Evolutionary conservation across 192 early-diverging fungal genomes (phyloP).

Genomic region (Entomortierella lignicola): DNA sequence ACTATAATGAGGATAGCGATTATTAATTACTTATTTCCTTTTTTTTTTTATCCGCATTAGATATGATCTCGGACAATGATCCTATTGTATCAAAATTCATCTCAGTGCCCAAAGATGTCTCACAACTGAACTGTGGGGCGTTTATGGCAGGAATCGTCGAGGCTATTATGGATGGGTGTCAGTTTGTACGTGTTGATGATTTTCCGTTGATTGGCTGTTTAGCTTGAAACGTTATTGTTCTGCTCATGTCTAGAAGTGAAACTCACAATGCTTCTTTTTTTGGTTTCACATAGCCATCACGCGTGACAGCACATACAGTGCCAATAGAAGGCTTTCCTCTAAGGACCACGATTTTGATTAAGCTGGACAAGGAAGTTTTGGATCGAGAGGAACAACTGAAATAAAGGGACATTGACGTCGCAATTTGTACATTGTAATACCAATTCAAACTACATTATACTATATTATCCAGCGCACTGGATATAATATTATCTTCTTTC

Average conservation of each 20-base stretch:
- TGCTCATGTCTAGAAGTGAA: background rate
- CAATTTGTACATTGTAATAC: background rate
- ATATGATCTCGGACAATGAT: slow-evolving; percentile 99
- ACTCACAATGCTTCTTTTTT: background rate
- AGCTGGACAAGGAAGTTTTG: slow-evolving; percentile 88
- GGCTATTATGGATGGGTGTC: slow-evolving; percentile 89
- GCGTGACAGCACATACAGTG: slow-evolving; percentile 94
- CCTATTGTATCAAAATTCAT: slow-evolving; percentile 91
- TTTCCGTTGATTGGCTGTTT: background rate
- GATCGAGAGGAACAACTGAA: slow-evolving; percentile 80
- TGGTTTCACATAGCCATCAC: slow-evolving; percentile 66
- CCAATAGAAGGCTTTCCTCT: slow-evolving; percentile 88
- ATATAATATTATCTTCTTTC: too few relatives aligned
- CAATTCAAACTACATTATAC: background rate
- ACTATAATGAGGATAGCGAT: too few relatives aligned
- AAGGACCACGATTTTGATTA: slow-evolving; percentile 95
- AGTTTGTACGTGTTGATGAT: slow-evolving; percentile 75
- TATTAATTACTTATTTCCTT: too few relatives aligned
- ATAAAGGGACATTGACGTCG: slow-evolving; percentile 20
- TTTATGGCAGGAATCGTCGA: slow-evolving; percentile 98
- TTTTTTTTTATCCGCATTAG: slow-evolving; percentile 53
- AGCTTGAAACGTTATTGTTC: background rate
- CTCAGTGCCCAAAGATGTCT: slow-evolving; percentile 93
- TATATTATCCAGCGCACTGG: too few relatives aligned
- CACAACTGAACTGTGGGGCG: slow-evolving; percentile 92